Conservation (phyloP, 2,329 filamentous ascomycete genomes). For the Penicillium sp. region DNA sequence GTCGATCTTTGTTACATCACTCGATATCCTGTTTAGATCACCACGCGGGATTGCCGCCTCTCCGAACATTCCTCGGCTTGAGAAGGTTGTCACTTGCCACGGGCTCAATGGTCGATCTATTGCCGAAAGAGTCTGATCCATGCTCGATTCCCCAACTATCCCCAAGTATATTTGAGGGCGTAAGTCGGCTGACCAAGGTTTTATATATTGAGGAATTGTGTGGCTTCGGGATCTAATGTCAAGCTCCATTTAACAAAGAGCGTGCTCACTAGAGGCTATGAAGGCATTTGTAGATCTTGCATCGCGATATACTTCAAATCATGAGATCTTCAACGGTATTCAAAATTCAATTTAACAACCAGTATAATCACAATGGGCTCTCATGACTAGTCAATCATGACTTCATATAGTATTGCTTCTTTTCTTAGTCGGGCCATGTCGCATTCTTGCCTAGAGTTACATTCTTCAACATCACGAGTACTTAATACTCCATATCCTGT, state of each 20-base stretch:
- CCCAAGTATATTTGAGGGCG: background rate
- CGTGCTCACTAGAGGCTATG: background rate
- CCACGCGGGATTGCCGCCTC: background rate
- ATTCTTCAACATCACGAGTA: constrained; percentile 4
- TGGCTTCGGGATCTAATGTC: background rate
- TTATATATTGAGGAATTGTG: background rate
- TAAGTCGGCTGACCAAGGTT: background rate
- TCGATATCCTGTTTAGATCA: background rate
- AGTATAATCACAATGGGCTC: background rate
- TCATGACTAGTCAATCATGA: background rate
- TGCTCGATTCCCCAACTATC: background rate
- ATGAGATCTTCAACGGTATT: background rate
- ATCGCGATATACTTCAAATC: background rate
- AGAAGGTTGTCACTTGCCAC: background rate
- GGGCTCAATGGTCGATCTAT: background rate
- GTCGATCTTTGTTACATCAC: background rate
- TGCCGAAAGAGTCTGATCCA: background rate
- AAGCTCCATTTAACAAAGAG: background rate
- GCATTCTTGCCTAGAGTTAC: constrained; percentile 1
- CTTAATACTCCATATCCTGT: background rate
- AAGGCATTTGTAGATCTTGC: background rate
- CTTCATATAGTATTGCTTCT: background rate
- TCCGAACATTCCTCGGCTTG: background rate
- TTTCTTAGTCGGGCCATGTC: background rate
- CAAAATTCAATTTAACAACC: background rate